Conservation (phyloP, 2,329 filamentous ascomycete genomes). For the Pseudopithomyces maydicus region DNA sequence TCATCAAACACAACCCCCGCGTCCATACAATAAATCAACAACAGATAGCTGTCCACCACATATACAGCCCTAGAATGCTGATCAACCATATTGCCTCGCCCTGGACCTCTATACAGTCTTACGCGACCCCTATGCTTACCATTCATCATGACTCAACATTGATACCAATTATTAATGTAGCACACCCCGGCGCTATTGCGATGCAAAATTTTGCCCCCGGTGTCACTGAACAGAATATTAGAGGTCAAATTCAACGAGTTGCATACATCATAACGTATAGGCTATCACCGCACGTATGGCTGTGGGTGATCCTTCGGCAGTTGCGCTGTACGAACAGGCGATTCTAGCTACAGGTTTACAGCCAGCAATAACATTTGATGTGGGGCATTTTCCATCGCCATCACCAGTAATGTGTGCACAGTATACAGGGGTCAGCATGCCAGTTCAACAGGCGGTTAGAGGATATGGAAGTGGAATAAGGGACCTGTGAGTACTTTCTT, state of each 20-base stretch:
- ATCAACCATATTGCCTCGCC: neutral
- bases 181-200: neutral
- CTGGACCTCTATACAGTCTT: neutral
- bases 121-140: neutral
- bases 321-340: neutral
- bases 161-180: neutral
- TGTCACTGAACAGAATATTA: neutral
- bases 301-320: neutral
- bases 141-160: neutral
- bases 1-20: neutral
- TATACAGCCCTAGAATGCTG: neutral
- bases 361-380: conserved; percentile 3
- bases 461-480: neutral
- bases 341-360: neutral
- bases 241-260: neutral
- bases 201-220: conserved; percentile 1
- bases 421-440: neutral
- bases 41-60: neutral
- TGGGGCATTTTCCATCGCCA: neutral
- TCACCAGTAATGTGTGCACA: neutral
- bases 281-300: neutral
- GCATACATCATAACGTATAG: conserved; percentile 1
- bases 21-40: neutral
- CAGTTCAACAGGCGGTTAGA: neutral
- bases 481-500: neutral